These are phyloP conservation scores for Amorphotheca resinae DNA, from an alignment of 495 filamentous ascomycete genomes.

Conservation along the genomic window DNA sequence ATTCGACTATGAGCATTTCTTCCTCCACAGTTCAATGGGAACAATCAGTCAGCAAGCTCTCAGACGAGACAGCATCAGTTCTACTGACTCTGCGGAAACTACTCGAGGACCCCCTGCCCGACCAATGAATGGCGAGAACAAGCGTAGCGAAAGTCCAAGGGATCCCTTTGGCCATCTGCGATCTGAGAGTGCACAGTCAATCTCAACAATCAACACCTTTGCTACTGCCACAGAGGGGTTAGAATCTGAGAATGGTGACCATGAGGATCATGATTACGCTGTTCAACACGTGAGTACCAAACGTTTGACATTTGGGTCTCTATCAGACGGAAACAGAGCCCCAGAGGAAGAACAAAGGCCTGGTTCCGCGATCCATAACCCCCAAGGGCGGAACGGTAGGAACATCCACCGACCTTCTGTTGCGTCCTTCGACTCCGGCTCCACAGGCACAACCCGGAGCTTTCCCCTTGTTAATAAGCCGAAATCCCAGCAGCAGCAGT, in stretches of 20 bases:
- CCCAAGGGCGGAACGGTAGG: slow-evolving; percentile 3
- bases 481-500: slow-evolving; percentile 24
- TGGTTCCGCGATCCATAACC: slow-evolving; percentile 6
- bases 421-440: slow-evolving; percentile 30
- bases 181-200: slow-evolving; percentile 49
- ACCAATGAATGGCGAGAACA: not conserved
- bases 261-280: slow-evolving; percentile 23
- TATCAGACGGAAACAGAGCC: too few relatives aligned
- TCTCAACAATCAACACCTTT: slow-evolving; percentile 70
- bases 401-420: slow-evolving; percentile 32
- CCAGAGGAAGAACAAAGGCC: too few relatives aligned
- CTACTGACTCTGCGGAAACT: slow-evolving; percentile 64
- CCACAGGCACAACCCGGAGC: slow-evolving; percentile 34
- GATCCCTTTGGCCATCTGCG: slow-evolving; percentile 30
- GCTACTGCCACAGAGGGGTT: slow-evolving; percentile 65
- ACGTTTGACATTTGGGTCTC: slow-evolving; percentile 15
- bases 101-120: slow-evolving; percentile 40
- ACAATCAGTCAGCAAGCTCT: slow-evolving; percentile 38
- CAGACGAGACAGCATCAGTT: slow-evolving; percentile 45
- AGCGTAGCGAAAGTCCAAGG: slow-evolving; percentile 7
- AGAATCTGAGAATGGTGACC: slow-evolving; percentile 28
- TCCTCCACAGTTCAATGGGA: slow-evolving; percentile 83
- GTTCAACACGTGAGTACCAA: slow-evolving; percentile 21
- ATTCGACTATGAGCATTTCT: slow-evolving; percentile 95
- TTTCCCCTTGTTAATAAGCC: slow-evolving; percentile 40